These are phyloP conservation scores for Penicillium janthinellum DNA, from an alignment of 2,329 filamentous ascomycete species.

Conservation along the genomic window DNA sequence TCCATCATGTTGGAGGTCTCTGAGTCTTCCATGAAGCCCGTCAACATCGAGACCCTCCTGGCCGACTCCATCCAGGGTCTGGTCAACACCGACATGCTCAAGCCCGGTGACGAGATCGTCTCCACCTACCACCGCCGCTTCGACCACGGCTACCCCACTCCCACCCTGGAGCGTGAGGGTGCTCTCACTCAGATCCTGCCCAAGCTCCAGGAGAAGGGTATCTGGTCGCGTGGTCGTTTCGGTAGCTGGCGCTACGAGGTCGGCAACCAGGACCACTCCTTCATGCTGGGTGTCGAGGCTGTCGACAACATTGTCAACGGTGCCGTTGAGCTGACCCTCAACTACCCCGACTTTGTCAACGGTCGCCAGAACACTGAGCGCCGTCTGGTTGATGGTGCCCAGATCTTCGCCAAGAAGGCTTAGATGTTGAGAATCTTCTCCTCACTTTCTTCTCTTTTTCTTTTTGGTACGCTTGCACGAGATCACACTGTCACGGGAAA, in stretches of 20 bases:
- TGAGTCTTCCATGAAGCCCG: conserved; percentile 92
- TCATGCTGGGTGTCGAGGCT: conserved; percentile 95
- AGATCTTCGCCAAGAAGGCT: conserved; percentile 56
- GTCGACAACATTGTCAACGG: conserved; percentile 88
- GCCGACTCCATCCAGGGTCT: conserved; percentile 93
- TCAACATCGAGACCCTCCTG: conserved; percentile 81
- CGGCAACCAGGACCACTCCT: conserved; percentile 96
- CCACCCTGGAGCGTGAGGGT: conserved; percentile 90
- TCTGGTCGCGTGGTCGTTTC: conserved; percentile 94
- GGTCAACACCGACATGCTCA: conserved; percentile 96
- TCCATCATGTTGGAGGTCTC: conserved; percentile 99
- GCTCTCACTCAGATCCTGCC: conserved; percentile 91
- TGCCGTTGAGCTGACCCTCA: conserved; percentile 86
- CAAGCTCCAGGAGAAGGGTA: conserved; percentile 86
- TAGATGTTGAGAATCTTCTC: conserved; percentile 30
- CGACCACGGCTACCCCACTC: conserved; percentile 97
- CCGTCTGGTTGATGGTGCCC: conserved; percentile 63
- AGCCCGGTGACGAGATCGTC: conserved; percentile 88
- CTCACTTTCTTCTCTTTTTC: conserved; percentile 13
- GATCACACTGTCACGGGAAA: conserved; percentile 25
- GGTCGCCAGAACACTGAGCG: conserved; percentile 64
- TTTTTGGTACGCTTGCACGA: conserved; percentile 28
- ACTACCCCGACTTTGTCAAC: conserved; percentile 97
- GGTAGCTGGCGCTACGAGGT: conserved; percentile 98
- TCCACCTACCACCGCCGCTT: conserved; percentile 98